Conservation (phyloP, 1,284 basidiomycete genomes). For the Boletus semigastroideus region DNA sequence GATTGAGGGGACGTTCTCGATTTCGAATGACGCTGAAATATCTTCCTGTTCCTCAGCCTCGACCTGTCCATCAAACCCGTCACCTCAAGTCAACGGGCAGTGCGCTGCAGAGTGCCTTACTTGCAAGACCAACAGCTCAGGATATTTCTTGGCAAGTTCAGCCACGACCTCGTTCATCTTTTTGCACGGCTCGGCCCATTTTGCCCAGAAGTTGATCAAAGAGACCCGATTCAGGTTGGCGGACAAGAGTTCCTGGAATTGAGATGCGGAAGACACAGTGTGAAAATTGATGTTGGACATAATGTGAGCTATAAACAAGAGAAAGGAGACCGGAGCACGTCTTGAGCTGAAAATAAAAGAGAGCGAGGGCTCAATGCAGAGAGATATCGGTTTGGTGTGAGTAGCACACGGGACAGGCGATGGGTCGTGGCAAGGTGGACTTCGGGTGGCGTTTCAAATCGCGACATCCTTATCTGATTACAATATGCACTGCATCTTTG, state of each 20-base stretch:
- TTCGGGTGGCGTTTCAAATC: too few species aligned
- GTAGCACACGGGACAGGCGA: neutral
- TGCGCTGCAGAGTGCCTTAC: conserved; percentile 39
- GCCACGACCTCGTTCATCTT: conserved; percentile 80
- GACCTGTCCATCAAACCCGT: conserved; percentile 49
- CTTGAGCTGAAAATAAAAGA: neutral
- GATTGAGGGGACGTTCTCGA: conserved; percentile 89
- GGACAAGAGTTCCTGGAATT: conserved; percentile 77
- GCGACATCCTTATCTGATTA: conserved; percentile 11
- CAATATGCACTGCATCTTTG: neutral
- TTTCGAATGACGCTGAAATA: conserved; percentile 91
- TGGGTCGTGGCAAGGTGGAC: neutral
- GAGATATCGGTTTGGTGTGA: neutral
- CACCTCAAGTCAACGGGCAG: conserved; percentile 1
- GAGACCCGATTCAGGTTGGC: conserved; percentile 78
- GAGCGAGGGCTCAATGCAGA: neutral
- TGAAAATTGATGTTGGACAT: conserved; percentile 46
- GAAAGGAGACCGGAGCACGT: too few species aligned
- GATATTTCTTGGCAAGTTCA: conserved; percentile 73
- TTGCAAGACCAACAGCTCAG: conserved; percentile 71
- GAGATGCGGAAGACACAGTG: conserved; percentile 59
- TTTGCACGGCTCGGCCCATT: conserved; percentile 88
- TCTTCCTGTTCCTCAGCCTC: conserved; percentile 89
- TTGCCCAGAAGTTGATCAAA: conserved; percentile 90
- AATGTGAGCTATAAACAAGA: neutral